Evolutionary conservation across 768 basidiomycete genomes (phyloP), one percentile per base, ranked within the genome.

Genomic region (Tremella mesenterica): DNA sequence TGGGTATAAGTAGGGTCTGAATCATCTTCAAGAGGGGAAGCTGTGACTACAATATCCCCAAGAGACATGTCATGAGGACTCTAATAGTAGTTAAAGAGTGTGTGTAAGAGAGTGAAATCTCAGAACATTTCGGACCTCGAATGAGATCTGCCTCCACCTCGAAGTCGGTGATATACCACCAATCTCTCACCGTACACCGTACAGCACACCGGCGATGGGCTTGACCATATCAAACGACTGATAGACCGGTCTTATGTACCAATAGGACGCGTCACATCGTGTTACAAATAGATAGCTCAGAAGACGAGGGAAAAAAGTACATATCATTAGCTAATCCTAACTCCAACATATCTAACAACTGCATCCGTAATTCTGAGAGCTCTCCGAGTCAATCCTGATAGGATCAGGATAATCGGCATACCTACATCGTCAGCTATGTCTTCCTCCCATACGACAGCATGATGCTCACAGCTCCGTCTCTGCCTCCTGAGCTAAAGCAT

Each of bases 371-470:
- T 79, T 86, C 79, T 92, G 90, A 51, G 85, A 83, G 71, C 80
- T 85, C 76, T 95, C 90, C 52, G 86, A 82, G 75, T 96, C 90
- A 73, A 97, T 86, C 73, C 89, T 85, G 74, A 99, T 97, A 14
- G 93, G 93, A 75, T 99, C 93, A 26, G 93, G 93, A 75, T 96
- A 99, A 78, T 99, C 93, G 65, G 90, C 86, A 77, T 90, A 92
- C 74, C 92, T 97, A 74, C 33, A 34, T 39, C 16, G 34, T 48
- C 48, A 59, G 47, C 34, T 7, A 41, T 12, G 30, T 31, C 31
- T 7, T 18, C n/a, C 25, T 53, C 25, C 0, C 10, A 20, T 44
- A 23, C 31, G 20, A 33, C 27, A 33, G 2, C 44, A 1, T 41
- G 44, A 45, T 36, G 75, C 86, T 69, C 61, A 95, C 91, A 95